Base-by-base conservation (phyloP, 1,284 basidiomycete genomes). In the Leccinum glutinopallens region DNA sequence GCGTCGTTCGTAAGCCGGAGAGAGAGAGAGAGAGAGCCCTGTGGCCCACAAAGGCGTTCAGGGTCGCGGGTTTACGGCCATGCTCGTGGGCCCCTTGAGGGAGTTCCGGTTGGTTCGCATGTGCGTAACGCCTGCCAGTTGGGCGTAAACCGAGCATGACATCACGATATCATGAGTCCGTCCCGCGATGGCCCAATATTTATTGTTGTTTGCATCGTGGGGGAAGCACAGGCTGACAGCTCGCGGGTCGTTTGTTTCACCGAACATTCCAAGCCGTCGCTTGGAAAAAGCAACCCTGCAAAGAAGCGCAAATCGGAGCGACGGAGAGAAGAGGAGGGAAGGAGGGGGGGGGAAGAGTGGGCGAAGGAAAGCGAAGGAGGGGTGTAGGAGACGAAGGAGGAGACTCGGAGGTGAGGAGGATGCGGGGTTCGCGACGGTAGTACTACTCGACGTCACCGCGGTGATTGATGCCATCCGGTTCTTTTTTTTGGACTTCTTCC, bases 31-130 rank as follows among this genome's bases (percentile, higher is more conserved):
- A 49, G 49, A 51, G 7, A 10, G 49, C 19, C 19, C 49, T 51
- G 49, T 51, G 49, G 49, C 49, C 49, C 49, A 51, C 22, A 29
- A 32, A 25, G 63, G 61, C 32, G 32, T 57, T 58, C 63, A 72
- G 70, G 68, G 69, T 61, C 60, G 35, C 55, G 68, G 64, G 64
- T 57, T 64, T 59, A 57, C 53, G 56, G 62, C 59, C 22, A 49
- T 49, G 29, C 37, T 32, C 17, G 29, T 8, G 17, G 7, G 1
- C 13, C 56, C 17, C 53, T 29, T 29, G 25, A 29, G 51, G 5
- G 15, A 54, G 25, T 32, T 32, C 29, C 53, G 25, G 57, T 17
- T 19, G 9, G 22, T 39, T 43, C 3, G 58, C 33, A 54, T 19
- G 56, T 63, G 43, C 43, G 56, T 60, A 58, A 25, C 7, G 13